Conservation (phyloP, 176 grass and related monocot species). For the Zea mays region Zm-B73-REFERENCE-NAM-5.0 NC_050096.1:41473501-41474000, state of each 20-base stretch:
- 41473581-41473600: conserved; percentile 18
- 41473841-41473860: conserved; percentile 52
- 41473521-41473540: background rate
- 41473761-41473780: conserved; percentile 9
- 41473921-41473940: conserved; percentile 55
- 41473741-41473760: conserved; percentile 47
- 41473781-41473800: too few species aligned
- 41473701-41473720: too few species aligned
- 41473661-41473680: background rate
- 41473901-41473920: conserved; percentile 54
- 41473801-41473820: conserved; percentile 41
- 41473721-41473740: conserved; percentile 36
- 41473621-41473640: background rate
- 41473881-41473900: conserved; percentile 57
- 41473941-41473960: conserved; percentile 42
- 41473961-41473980: conserved; percentile 42
- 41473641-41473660: conserved; percentile 11
- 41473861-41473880: conserved; percentile 46
- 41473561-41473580: conserved; percentile 53
- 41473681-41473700: too few species aligned
- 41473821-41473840: conserved; percentile 46
- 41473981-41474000: conserved; percentile 30
- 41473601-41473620: background rate
- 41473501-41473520: background rate
- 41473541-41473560: conserved; percentile 7